Percentiles rank a stretch among this genome's conserved stretches.
Evolutionary conservation across 441 rosid genomes (phyloP).

Genomic region (Isatis lusitanica): DNA sequence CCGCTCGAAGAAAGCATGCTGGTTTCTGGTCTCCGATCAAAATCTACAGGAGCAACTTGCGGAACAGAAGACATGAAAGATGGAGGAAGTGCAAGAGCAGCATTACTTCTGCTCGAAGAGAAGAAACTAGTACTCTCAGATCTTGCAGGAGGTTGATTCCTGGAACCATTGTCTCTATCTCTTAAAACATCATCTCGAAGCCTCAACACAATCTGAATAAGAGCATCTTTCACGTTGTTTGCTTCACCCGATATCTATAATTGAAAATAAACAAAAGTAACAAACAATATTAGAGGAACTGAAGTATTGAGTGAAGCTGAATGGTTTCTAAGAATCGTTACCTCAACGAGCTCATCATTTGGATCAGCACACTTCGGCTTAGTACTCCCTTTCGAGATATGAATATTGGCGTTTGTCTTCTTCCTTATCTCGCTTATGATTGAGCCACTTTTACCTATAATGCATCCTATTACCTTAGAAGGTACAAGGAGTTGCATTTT

Average conservation of each 20-base stretch:
- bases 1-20: slow-evolving; percentile 67
- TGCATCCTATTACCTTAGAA: slow-evolving; percentile 89
- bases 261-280: not conserved
- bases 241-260: slow-evolving; percentile 83
- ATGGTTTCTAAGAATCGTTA: slow-evolving; percentile 24
- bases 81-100: slow-evolving; percentile 54
- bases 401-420: slow-evolving; percentile 73
- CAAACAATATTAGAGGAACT: not conserved
- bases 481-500: slow-evolving; percentile 74
- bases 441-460: slow-evolving; percentile 93
- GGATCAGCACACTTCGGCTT: slow-evolving; percentile 72
- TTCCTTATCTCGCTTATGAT: slow-evolving; percentile 87
- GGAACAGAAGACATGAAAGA: slow-evolving; percentile 74
- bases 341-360: slow-evolving; percentile 90
- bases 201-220: slow-evolving; percentile 84
- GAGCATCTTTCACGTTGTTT: slow-evolving; percentile 80
- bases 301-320: not conserved
- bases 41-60: slow-evolving; percentile 62
- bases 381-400: slow-evolving; percentile 68
- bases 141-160: slow-evolving; percentile 51
- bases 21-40: slow-evolving; percentile 74
- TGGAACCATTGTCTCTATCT: slow-evolving; percentile 57
- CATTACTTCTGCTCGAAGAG: slow-evolving; percentile 46
- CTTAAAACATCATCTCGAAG: slow-evolving; percentile 85
- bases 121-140: slow-evolving; percentile 44